phyloP scores from a whole-genome alignment of 768 basidiomycete species.

The Amanita phalloides region DNA sequence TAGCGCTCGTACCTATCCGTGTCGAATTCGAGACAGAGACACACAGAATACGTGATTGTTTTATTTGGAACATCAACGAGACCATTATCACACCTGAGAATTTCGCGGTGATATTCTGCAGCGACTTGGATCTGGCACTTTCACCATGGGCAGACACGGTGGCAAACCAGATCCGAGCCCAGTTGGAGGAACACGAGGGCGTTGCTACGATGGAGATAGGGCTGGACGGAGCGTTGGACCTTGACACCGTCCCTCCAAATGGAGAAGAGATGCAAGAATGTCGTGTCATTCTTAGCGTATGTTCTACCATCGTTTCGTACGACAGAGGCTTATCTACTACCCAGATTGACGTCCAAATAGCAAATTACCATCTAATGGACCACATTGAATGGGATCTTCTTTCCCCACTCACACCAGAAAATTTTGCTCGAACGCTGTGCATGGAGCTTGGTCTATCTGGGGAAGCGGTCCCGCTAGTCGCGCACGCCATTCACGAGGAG shows the following conservation, averaged over 20 bases:
- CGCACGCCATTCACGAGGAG: conserved; percentile 93
- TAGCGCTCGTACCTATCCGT: conserved; percentile 77
- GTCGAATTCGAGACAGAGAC: conserved; percentile 93
- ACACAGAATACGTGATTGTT: conserved; percentile 87
- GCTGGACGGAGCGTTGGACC: conserved; percentile 41
- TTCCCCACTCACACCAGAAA: conserved; percentile 82
- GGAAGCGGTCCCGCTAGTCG: conserved; percentile 80
- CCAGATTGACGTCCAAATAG: conserved; percentile 96
- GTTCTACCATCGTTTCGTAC: conserved; percentile 14
- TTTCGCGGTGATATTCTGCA: conserved; percentile 82
- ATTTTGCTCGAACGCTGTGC: conserved; percentile 71
- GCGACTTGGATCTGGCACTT: conserved; percentile 72
- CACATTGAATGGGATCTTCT: conserved; percentile 99
- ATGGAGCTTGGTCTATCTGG: conserved; percentile 81
- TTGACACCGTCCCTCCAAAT: conserved; percentile 28
- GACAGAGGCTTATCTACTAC: not conserved
- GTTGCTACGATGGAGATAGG: conserved; percentile 72
- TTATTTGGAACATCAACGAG: conserved; percentile 94
- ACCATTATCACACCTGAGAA: conserved; percentile 71
- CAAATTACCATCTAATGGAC: conserved; percentile 82
- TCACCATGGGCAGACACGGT: conserved; percentile 66
- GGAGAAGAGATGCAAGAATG: conserved; percentile 64
- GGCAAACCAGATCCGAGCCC: conserved; percentile 79
- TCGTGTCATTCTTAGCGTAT: conserved; percentile 69
- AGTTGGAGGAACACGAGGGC: conserved; percentile 83